Evolutionary conservation across 2,329 filamentous ascomycete genomes (phyloP), one percentile per base, ranked within the genome.

Genomic region (Epichloe typhina): DNA sequence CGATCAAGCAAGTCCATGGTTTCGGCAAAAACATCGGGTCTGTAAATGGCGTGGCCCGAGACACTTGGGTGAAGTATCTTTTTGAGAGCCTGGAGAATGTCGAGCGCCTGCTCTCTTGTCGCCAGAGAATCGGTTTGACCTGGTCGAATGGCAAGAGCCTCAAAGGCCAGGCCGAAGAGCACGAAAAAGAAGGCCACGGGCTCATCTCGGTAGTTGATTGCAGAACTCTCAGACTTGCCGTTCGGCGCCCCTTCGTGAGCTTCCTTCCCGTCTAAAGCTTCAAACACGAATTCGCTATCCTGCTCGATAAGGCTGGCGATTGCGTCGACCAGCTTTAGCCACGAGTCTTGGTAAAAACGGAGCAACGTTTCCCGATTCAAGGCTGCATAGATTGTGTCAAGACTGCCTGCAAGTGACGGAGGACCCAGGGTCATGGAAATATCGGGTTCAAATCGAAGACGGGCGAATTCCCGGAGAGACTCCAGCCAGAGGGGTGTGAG

Each of bases 101-200:
- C 89, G 31, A 96, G 71, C 6, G 86, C 88, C 63, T 95, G 88
- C 56, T 85, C 83, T 56, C 84, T 83, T 0, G 81, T 82, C 4
- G 82, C 83, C 33, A 89, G 74, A 3, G 68, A 70, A 49, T 69
- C 67, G 49, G 56, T 62, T 47, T 69, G 66, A 2, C 66, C 66
- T 5, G 86, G 83, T 45, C 89, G 82, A 6, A 88, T 88, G 7
- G 91, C 91, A 21, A 98, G 77, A 17, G 94, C 91, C 68, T 98
- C 94, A 58, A 98, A 97, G 0, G 91, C 89, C 52, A 98, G 83
- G 11, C 93, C 93, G 59, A 97, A 98, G 0, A 98, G 77, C 13
- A 98, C 91, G 61, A 98, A 98, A 72, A 98, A 98, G 74, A 98
- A 98, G 0, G 93, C 93, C 1, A 97, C 88, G 0, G 93, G 93